Evolutionary conservation across 1,284 basidiomycete genomes (phyloP).

Genomic region (Sporisorium iseilematis-ciliati): DNA sequence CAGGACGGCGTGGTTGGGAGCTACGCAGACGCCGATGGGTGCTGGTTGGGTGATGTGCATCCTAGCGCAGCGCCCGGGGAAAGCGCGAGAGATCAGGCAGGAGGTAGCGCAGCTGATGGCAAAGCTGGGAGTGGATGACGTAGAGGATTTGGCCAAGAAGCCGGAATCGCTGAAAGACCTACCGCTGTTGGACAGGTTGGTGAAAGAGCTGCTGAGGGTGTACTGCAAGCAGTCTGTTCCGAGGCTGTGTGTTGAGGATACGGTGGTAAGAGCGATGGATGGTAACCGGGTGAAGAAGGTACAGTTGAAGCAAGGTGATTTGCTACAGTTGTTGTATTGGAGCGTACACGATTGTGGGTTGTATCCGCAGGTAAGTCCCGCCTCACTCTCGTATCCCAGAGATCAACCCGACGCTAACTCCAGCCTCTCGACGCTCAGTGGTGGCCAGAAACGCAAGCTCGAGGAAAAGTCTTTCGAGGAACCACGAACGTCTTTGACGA

Average conservation of each 20-base stretch:
- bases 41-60: conserved; percentile 22
- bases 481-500: conserved; percentile 22
- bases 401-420: too few species aligned
- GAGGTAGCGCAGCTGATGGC: conserved; percentile 4
- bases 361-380: conserved; percentile 5
- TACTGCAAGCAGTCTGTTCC: conserved; percentile 21
- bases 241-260: conserved; percentile 20
- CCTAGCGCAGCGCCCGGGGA: conserved; percentile 13
- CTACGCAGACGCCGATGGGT: conserved; percentile 18
- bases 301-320: conserved; percentile 25
- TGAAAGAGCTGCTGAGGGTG: conserved; percentile 21
- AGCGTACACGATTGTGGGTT: conserved; percentile 10
- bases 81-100: background rate
- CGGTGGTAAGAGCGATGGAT: conserved; percentile 8
- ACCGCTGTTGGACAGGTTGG: conserved; percentile 18
- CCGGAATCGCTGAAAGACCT: conserved; percentile 15
- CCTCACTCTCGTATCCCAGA: too few species aligned
- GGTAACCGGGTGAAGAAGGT: background rate
- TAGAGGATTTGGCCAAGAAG: conserved; percentile 3
- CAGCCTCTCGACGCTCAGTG: too few species aligned
- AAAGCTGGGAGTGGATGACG: background rate
- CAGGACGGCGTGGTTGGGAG: conserved; percentile 20
- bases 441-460: conserved; percentile 14
- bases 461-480: conserved; percentile 7
- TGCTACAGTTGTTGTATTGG: conserved; percentile 24